A percentile compares a stretch with the other conserved stretches of the same genome.
Conservation (phyloP, 495 filamentous ascomycete species). For the Penicillium ochrochloron region DNA sequence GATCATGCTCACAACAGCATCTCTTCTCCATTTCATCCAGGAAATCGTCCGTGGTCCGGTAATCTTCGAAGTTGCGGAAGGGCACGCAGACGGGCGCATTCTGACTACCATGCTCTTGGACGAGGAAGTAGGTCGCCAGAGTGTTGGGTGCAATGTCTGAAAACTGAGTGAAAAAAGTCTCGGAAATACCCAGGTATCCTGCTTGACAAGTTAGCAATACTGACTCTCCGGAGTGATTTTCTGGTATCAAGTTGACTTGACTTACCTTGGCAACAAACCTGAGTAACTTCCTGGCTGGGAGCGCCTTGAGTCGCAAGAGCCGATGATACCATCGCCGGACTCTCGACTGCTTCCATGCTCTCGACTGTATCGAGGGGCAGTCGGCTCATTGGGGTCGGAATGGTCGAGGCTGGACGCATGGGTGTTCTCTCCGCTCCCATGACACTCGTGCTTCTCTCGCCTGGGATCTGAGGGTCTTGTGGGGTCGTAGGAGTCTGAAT, state of each 20-base stretch:
- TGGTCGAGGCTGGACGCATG: not conserved
- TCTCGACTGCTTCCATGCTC: not conserved
- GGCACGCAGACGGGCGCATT: conserved; percentile 20
- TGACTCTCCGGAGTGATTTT: not conserved
- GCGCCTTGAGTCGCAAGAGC: not conserved
- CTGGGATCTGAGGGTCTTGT: not conserved
- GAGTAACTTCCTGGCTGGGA: not conserved
- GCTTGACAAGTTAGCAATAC: not conserved
- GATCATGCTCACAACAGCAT: conserved; percentile 8
- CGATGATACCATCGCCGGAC: not conserved
- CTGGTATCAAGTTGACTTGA: not conserved
- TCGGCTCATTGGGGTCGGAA: not conserved
- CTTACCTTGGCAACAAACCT: not conserved
- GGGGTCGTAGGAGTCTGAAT: not conserved
- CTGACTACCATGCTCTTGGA: conserved; percentile 17
- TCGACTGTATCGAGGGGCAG: not conserved
- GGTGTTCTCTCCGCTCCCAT: not conserved
- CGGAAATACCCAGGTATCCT: not conserved
- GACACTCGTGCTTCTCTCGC: not conserved
- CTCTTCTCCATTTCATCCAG: conserved; percentile 19
- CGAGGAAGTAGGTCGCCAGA: conserved; percentile 23
- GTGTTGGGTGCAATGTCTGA: not conserved
- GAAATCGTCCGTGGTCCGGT: conserved; percentile 16
- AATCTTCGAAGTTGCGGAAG: conserved; percentile 19
- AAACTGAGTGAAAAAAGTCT: not conserved